Evolutionary conservation across 23 red algal genomes (phyloP).

Genomic region (Chondrus crispus): DNA sequence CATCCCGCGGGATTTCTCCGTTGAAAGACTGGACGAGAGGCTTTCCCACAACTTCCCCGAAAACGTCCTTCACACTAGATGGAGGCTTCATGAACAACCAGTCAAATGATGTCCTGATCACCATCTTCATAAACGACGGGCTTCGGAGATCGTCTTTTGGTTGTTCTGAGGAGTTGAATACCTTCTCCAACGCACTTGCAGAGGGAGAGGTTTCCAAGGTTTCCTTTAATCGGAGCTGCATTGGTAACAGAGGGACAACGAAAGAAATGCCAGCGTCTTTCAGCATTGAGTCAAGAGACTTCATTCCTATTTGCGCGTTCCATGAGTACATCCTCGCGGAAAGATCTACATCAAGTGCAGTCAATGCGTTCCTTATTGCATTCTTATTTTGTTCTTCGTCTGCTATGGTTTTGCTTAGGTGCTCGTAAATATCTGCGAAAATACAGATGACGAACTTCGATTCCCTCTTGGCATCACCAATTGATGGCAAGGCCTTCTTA

Average conservation of each 20-base stretch:
- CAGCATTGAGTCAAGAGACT: conserved; percentile 25
- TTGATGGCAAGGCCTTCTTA: background rate
- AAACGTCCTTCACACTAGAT: conserved; percentile 11
- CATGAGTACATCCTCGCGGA: conserved; percentile 13
- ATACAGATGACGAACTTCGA: conserved; percentile 36
- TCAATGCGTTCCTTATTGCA: background rate
- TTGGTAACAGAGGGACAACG: conserved; percentile 14
- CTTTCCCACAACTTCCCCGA: background rate
- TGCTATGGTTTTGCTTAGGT: conserved; percentile 3
- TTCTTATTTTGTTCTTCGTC: background rate
- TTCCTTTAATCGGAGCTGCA: conserved; percentile 4
- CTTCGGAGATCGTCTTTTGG: background rate
- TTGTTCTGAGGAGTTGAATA: background rate
- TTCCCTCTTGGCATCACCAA: conserved; percentile 32
- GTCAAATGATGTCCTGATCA: conserved; percentile 31
- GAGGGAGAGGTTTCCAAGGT: background rate
- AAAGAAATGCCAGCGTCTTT: conserved; percentile 8
- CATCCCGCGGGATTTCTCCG: background rate
- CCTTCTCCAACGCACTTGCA: background rate
- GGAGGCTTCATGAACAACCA: conserved; percentile 23
- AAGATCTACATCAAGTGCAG: conserved; percentile 37
- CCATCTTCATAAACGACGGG: conserved; percentile 11
- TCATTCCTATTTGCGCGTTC: conserved; percentile 19
- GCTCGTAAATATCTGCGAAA: conserved; percentile 27
- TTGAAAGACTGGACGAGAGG: background rate